Conservation (phyloP, 1,284 basidiomycete species). For the Tilletiaria anomala region DNA sequence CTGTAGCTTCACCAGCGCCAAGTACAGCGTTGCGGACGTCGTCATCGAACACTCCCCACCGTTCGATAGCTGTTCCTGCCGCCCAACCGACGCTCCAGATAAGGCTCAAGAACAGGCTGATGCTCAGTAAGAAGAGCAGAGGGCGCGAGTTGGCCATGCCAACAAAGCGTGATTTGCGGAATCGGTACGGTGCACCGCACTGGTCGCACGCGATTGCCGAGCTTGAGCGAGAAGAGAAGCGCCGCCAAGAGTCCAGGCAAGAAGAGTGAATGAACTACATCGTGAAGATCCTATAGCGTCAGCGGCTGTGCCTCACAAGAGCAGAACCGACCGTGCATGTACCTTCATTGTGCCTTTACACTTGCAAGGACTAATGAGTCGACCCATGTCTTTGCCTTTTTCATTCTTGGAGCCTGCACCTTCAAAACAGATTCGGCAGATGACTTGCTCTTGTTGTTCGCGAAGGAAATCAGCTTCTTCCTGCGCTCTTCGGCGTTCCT, state of each 20-base stretch:
- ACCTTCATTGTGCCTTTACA: not conserved
- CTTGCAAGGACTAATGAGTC: not conserved
- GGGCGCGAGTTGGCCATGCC: slow-evolving; percentile 16
- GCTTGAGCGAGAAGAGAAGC: slow-evolving; percentile 10
- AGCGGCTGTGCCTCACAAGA: too few relatives aligned
- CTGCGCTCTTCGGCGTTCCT: too few relatives aligned
- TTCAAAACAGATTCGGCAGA: not conserved
- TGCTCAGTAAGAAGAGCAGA: slow-evolving; percentile 14
- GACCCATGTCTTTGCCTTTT: not conserved
- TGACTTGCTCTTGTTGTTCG: not conserved
- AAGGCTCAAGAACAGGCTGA: slow-evolving; percentile 13
- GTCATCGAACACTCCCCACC: too few relatives aligned
- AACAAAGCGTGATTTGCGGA: slow-evolving; percentile 17
- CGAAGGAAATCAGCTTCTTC: not conserved
- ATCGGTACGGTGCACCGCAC: slow-evolving; percentile 26
- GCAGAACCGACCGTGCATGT: too few relatives aligned
- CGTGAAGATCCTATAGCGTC: too few relatives aligned
- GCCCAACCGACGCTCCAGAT: slow-evolving; percentile 14
- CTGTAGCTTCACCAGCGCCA: too few relatives aligned
- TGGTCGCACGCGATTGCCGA: slow-evolving; percentile 27
- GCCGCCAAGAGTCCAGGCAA: slow-evolving; percentile 28
- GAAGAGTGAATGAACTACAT: slow-evolving; percentile 27
- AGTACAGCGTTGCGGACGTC: too few relatives aligned
- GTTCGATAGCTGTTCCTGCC: too few relatives aligned
- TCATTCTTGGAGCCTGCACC: not conserved